These are phyloP conservation scores for Xylaria sp. DNA, from an alignment of 2,329 filamentous ascomycete species.

Conservation along the genomic window DNA sequence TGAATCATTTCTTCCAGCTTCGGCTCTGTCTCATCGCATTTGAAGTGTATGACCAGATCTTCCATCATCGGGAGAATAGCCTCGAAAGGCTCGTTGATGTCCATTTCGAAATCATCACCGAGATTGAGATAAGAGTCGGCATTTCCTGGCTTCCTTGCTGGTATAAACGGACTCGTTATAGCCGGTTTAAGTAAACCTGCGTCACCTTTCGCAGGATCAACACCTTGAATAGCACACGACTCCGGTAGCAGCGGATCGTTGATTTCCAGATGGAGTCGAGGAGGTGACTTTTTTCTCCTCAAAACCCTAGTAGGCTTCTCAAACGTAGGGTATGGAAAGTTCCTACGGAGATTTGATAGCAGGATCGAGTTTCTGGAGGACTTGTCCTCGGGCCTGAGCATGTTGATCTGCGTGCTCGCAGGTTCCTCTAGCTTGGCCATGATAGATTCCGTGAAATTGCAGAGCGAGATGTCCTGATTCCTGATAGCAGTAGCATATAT, in stretches of 20 bases:
- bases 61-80: slow-evolving; percentile 50
- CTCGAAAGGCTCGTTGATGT: slow-evolving; percentile 30
- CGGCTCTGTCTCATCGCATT: slow-evolving; percentile 38
- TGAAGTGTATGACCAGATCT: slow-evolving; percentile 53
- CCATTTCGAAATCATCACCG: slow-evolving; percentile 15
- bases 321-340: slow-evolving; percentile 20
- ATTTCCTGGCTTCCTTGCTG: slow-evolving; percentile 35
- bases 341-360: slow-evolving; percentile 22
- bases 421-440: background rate
- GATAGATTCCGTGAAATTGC: slow-evolving; percentile 17
- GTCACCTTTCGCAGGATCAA: slow-evolving; percentile 25
- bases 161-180: slow-evolving; percentile 35
- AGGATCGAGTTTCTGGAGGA: slow-evolving; percentile 12
- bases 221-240: slow-evolving; percentile 20
- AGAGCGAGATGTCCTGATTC: slow-evolving; percentile 26
- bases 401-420: background rate
- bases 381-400: background rate
- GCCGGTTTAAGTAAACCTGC: slow-evolving; percentile 20
- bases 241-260: slow-evolving; percentile 10
- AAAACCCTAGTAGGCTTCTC: slow-evolving; percentile 22
- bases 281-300: slow-evolving; percentile 23
- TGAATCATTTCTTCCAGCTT: slow-evolving; percentile 44
- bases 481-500: slow-evolving; percentile 23
- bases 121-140: slow-evolving; percentile 10
- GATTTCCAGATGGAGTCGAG: slow-evolving; percentile 23